Percentiles rank a stretch among this genome's conserved stretches.
Conservation (phyloP, 352 stramenopile species). For the Phytophthora brassicae region DNA sequence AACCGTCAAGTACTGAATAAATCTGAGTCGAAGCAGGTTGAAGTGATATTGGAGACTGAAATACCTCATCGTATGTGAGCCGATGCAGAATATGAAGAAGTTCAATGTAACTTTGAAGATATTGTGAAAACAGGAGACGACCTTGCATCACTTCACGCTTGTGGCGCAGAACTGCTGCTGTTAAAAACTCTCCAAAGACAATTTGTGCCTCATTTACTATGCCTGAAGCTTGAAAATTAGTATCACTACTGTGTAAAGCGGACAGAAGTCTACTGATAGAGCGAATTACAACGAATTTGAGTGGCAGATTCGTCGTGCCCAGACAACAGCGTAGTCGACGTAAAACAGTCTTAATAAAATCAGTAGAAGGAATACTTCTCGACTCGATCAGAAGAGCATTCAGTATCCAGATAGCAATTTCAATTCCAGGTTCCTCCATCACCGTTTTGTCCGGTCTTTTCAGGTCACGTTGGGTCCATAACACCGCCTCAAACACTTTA, state of each 20-base stretch:
- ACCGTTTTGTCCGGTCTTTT: slow-evolving; percentile 46
- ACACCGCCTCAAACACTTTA: slow-evolving; percentile 54
- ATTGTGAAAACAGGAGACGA: slow-evolving; percentile 64
- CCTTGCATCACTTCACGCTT: slow-evolving; percentile 59
- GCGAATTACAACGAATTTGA: slow-evolving; percentile 62
- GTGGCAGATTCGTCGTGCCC: slow-evolving; percentile 50
- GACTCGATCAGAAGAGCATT: slow-evolving; percentile 40
- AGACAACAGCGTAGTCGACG: slow-evolving; percentile 37
- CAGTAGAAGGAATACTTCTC: not conserved
- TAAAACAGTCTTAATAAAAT: slow-evolving; percentile 8
- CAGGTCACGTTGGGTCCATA: slow-evolving; percentile 83
- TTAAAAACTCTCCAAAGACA: slow-evolving; percentile 39
- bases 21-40: not conserved
- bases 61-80: too few species aligned
- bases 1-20: not conserved
- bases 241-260: not conserved
- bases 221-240: not conserved
- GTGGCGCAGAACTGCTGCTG: slow-evolving; percentile 53
- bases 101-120: slow-evolving; percentile 72
- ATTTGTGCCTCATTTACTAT: slow-evolving; percentile 12
- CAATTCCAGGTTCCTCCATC: slow-evolving; percentile 67
- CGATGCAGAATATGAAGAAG: slow-evolving; percentile 41
- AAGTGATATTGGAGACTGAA: too few species aligned
- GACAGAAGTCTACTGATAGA: slow-evolving; percentile 51
- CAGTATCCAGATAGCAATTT: slow-evolving; percentile 71